A percentile compares a stretch with the other conserved stretches of the same genome.
Conservation (phyloP, 2,329 filamentous ascomycete species). For the Colletotrichum horii region DNA sequence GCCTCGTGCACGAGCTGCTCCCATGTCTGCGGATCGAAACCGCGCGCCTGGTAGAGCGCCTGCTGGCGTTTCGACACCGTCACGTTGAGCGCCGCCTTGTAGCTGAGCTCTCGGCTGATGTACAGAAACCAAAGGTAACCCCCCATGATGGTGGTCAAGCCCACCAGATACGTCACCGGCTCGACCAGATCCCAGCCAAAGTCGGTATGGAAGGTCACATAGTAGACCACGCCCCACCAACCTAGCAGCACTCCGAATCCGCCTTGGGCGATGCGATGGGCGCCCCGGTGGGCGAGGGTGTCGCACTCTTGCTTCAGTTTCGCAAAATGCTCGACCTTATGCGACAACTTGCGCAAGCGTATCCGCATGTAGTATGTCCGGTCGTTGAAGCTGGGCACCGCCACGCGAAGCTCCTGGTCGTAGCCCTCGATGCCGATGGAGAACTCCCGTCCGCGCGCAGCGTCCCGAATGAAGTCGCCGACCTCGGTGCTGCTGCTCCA, state of each 20-base stretch:
- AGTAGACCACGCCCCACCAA: conserved; percentile 87
- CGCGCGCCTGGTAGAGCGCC: conserved; percentile 75
- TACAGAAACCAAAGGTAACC: conserved; percentile 95
- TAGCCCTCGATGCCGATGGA: conserved; percentile 80
- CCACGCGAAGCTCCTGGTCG: conserved; percentile 70
- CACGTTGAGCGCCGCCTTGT: conserved; percentile 84
- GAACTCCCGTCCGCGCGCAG: conserved; percentile 83
- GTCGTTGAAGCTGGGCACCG: conserved; percentile 86
- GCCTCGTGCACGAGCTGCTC: conserved; percentile 80
- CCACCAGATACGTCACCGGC: conserved; percentile 87
- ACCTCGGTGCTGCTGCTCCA: conserved; percentile 92
- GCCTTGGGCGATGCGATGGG: conserved; percentile 78
- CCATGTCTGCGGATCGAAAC: conserved; percentile 80
- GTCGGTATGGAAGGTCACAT: conserved; percentile 72
- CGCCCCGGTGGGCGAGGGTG: conserved; percentile 74
- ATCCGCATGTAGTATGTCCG: conserved; percentile 88
- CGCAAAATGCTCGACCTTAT: conserved; percentile 71
- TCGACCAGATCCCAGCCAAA: conserved; percentile 92
- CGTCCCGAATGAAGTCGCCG: conserved; percentile 92
- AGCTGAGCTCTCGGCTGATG: conserved; percentile 87
- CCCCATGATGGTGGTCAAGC: conserved; percentile 84
- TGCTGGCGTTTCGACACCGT: conserved; percentile 82
- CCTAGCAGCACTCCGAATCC: conserved; percentile 75
- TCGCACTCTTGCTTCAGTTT: conserved; percentile 85
- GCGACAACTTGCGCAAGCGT: conserved; percentile 73